Base-by-base conservation (phyloP, 331 rosid species). In the Stylosanthes scabra region DNA sequence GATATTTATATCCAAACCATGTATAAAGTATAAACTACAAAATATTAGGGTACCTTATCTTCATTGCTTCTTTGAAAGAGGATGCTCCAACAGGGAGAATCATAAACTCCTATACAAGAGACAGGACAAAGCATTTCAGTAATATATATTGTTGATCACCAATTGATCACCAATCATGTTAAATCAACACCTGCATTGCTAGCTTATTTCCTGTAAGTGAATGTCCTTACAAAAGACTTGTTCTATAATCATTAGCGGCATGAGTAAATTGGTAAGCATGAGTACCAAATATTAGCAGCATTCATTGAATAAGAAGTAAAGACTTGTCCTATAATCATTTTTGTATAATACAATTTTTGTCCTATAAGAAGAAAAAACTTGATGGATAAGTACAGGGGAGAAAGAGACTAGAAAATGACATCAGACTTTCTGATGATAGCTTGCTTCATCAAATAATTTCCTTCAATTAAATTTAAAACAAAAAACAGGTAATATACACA, bases 151-250 rank as follows among this genome's bases (percentile, higher is more conserved):
- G 25, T 20, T 20, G 25, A 20, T 31, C 37, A 31, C 57, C 3
- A 3, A 5, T n/a, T 47, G 55, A 59, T 66, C 37, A 31, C 37
- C 37, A 31, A 31, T 29, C 16, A 2, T 14, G 37, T 46, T 11
- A 40, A 50, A 46, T 15, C 49, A 72, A 37, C 39, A 31, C 98
- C 98, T 93, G 99, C 99, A 94, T 94, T 55, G 97, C 99, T 56
- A 94, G 88, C 77, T 91, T 94, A 89, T 94, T 94, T 71, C 99
- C 99, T 28, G 99, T 97, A 66, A 91, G 99, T 44, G 97, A 91
- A 31, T 97, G 96, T 58, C 99, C 99, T 20, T 20, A 20, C 25
- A 20, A 20, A 20, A 20, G 25, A 20, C 25, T 20, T 20, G 25
- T 20, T 20, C 25, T 20, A 20, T 20, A 20, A 20, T 20, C 25